Evolutionary conservation across 2,329 filamentous ascomycete genomes (phyloP).

Genomic region (Chaetomium strumarium): DNA sequence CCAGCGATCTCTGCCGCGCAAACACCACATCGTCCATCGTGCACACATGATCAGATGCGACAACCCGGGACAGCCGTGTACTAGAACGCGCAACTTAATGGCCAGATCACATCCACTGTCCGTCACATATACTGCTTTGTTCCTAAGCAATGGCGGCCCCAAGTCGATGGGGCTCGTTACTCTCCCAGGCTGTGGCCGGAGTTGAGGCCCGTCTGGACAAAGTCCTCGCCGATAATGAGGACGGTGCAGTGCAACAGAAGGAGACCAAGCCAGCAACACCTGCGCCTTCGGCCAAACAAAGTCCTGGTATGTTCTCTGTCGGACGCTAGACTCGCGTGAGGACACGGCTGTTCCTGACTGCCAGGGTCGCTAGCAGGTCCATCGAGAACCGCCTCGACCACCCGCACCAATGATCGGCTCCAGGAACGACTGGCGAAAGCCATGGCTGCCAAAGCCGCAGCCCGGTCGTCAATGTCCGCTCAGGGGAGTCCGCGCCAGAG

Average conservation of each 20-base stretch:
- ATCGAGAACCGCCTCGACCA: constrained; percentile 60
- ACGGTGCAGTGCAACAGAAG: constrained; percentile 31
- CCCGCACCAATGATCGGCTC: constrained; percentile 67
- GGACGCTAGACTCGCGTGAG: background rate
- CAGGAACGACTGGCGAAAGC: constrained; percentile 88
- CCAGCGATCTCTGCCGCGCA: background rate
- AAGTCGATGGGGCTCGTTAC: constrained; percentile 68
- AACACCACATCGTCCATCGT: background rate
- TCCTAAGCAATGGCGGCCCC: constrained; percentile 40
- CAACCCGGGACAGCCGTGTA: background rate
- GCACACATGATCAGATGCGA: constrained; percentile 14
- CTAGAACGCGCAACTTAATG: constrained; percentile 8
- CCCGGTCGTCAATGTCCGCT: constrained; percentile 33
- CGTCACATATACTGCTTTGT: constrained; percentile 1
- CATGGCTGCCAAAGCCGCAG: constrained; percentile 62
- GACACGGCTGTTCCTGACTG: constrained; percentile 15
- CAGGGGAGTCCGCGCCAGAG: constrained; percentile 39
- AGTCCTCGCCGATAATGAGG: constrained; percentile 77
- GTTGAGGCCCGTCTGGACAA: constrained; percentile 90
- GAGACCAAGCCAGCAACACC: constrained; percentile 25
- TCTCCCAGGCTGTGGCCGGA: constrained; percentile 86
- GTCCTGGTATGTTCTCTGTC: constrained; percentile 26
- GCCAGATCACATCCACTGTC: constrained; percentile 6
- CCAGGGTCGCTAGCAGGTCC: constrained; percentile 32
- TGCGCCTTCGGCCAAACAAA: constrained; percentile 32